Evolutionary conservation across 805 yeast species (phyloP).

Genomic region (Yarrowia divulgata): DNA sequence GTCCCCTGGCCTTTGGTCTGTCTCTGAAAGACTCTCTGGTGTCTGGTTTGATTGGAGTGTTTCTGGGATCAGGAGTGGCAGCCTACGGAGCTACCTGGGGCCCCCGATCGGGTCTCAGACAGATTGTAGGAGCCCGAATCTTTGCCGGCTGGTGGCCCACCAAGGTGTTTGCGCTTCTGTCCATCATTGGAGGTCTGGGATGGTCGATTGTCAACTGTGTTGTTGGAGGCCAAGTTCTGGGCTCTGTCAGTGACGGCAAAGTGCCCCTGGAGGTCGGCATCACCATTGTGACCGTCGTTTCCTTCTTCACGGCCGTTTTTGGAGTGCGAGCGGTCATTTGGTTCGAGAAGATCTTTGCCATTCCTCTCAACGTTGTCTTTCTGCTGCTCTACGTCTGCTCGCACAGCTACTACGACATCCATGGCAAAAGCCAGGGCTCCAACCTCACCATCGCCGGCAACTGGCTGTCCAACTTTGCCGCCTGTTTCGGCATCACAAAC

Average conservation of each 20-base stretch:
- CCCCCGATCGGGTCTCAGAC: conserved; percentile 87
- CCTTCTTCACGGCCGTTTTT: conserved; percentile 72
- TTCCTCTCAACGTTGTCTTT: conserved; percentile 74
- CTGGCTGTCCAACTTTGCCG: conserved; percentile 73
- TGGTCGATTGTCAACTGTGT: conserved; percentile 94
- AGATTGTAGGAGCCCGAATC: conserved; percentile 82
- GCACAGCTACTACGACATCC: conserved; percentile 49
- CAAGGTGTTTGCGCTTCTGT: conserved; percentile 72
- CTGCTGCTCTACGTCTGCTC: conserved; percentile 66
- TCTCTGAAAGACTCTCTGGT: conserved; percentile 70
- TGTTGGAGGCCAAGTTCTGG: conserved; percentile 83
- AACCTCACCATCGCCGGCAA: conserved; percentile 63
- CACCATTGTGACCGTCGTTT: conserved; percentile 67
- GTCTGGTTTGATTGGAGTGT: conserved; percentile 67
- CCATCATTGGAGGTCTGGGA: conserved; percentile 81
- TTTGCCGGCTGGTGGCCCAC: conserved; percentile 89
- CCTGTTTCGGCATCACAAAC: conserved; percentile 77
- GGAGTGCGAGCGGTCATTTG: conserved; percentile 76
- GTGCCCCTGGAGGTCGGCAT: conserved; percentile 80
- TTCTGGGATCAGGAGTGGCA: conserved; percentile 76
- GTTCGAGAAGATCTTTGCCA: conserved; percentile 71
- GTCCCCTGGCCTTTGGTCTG: conserved; percentile 73
- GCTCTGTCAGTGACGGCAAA: conserved; percentile 67
- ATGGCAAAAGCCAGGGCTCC: conserved; percentile 52
- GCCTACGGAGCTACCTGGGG: conserved; percentile 89